Conservation (phyloP, 805 yeast genomes). For the Candida endomychidarum region DNA sequence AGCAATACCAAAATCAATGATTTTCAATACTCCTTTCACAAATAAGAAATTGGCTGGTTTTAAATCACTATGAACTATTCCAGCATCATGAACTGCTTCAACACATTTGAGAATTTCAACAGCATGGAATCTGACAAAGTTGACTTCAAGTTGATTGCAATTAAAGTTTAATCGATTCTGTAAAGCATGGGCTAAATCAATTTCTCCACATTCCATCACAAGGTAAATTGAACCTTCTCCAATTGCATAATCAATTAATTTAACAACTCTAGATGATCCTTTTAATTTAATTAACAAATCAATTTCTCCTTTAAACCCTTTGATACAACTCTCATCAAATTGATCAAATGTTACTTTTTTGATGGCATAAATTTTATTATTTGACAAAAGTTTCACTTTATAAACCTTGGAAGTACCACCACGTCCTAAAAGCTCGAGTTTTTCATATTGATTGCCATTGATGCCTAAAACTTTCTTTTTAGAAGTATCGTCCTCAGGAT, state of each 20-base stretch:
- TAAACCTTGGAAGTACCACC: constrained; percentile 94
- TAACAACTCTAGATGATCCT: constrained; percentile 69
- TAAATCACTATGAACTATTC: constrained; percentile 81
- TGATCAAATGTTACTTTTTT: constrained; percentile 81
- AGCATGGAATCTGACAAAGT: constrained; percentile 78
- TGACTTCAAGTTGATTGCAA: constrained; percentile 50
- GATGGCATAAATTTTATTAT: constrained; percentile 68
- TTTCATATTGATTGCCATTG: constrained; percentile 67
- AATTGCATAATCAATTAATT: constrained; percentile 71
- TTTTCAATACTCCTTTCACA: constrained; percentile 80
- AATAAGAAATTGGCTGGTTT: constrained; percentile 71
- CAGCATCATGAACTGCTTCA: constrained; percentile 81
- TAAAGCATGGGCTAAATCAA: constrained; percentile 81
- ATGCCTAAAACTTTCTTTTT: constrained; percentile 30
- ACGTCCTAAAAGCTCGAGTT: constrained; percentile 76
- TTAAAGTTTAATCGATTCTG: constrained; percentile 46
- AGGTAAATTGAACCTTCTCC: constrained; percentile 61
- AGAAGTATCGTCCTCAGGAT: constrained; percentile 15
- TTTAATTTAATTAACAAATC: constrained; percentile 63
- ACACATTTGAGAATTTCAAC: constrained; percentile 80
- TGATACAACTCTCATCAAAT: constrained; percentile 69
- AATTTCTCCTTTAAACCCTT: constrained; percentile 88
- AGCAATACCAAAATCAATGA: constrained; percentile 96
- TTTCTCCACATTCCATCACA: constrained; percentile 94
- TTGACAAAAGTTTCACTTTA: constrained; percentile 57